Conservation (phyloP, 805 yeast species). For the Wickerhamiella siamensis region DNA sequence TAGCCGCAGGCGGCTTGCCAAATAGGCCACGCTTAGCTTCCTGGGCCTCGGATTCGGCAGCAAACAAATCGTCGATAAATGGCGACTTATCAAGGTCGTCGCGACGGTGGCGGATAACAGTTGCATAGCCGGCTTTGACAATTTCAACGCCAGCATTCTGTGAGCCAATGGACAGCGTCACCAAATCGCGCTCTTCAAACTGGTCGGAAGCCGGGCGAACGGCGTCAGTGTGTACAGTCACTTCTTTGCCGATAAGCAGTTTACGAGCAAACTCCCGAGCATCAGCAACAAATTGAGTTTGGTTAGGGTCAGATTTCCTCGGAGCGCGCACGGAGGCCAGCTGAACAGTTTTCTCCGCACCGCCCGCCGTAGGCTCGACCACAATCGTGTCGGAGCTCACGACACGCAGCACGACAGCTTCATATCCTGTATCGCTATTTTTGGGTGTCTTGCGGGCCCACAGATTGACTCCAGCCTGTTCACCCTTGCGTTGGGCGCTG, state of each 20-base stretch:
- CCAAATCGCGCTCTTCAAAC: constrained; percentile 52
- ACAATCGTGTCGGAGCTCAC: constrained; percentile 55
- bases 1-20: constrained; percentile 34
- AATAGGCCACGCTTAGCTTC: constrained; percentile 48
- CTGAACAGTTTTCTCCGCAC: constrained; percentile 47
- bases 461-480: constrained; percentile 37
- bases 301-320: constrained; percentile 41
- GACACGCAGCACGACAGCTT: constrained; percentile 45
- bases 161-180: constrained; percentile 40
- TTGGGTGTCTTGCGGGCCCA: constrained; percentile 33
- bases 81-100: constrained; percentile 57
- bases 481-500: constrained; percentile 51
- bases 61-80: constrained; percentile 64
- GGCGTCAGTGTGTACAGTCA: constrained; percentile 47
- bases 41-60: constrained; percentile 48
- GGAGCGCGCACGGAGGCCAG: constrained; percentile 68
- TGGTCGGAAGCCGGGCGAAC: constrained; percentile 46
- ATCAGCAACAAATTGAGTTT: constrained; percentile 41
- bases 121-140: constrained; percentile 54
- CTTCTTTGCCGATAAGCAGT: constrained; percentile 55
- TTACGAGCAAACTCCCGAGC: constrained; percentile 68
- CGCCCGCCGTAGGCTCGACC: constrained; percentile 32
- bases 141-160: constrained; percentile 46
- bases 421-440: constrained; percentile 23
- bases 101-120: constrained; percentile 66